Conservation (phyloP, 2,329 filamentous ascomycete genomes). For the Xylaria sp. region DNA sequence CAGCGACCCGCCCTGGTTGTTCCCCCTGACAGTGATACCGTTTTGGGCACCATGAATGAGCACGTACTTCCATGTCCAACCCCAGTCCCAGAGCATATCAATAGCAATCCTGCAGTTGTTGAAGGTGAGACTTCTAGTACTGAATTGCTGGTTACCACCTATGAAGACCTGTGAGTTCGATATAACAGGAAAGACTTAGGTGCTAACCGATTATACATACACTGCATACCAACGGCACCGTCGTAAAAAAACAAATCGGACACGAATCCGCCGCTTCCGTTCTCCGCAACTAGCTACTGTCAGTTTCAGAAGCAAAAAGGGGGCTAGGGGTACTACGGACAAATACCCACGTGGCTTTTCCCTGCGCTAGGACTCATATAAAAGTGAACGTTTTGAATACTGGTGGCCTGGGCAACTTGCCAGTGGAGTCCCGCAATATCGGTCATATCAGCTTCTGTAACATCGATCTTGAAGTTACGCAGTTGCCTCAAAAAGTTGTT, state of each 20-base stretch:
- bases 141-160: neutral
- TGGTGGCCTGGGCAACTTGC: neutral
- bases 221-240: too few relatives aligned
- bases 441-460: neutral
- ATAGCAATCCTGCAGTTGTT: neutral
- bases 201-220: too few relatives aligned
- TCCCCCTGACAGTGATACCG: neutral
- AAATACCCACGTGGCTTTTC: too few relatives aligned
- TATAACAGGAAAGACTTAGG: too few relatives aligned
- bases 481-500: neutral
- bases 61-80: neutral
- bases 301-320: too few relatives aligned
- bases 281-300: too few relatives aligned
- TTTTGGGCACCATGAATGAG: neutral
- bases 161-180: too few relatives aligned
- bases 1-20: neutral
- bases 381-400: neutral
- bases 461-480: neutral
- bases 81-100: constrained; percentile 3
- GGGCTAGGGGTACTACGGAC: too few relatives aligned
- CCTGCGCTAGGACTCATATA: neutral
- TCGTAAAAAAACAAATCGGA: neutral
- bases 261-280: neutral
- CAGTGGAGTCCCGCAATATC: neutral
- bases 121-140: neutral